phyloP scores from a whole-genome alignment of 768 basidiomycete genomes.

The Thelephora ganbajun region DNA sequence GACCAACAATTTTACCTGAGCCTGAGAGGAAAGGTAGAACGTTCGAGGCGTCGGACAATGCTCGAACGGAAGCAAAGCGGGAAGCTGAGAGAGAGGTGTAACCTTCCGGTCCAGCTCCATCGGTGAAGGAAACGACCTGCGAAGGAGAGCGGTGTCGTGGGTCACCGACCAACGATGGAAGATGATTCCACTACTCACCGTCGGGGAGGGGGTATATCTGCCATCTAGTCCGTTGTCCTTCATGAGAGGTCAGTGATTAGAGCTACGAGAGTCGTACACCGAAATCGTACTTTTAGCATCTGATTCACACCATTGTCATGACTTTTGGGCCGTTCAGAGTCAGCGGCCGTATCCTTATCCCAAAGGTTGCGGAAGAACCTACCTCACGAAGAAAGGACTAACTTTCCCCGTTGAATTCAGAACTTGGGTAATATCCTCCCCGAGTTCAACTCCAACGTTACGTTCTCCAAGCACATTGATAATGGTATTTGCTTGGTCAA shows the following conservation, averaged over 20 bases:
- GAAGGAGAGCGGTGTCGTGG: background rate
- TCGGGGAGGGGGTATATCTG: slow-evolving; percentile 27
- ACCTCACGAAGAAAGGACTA: too few relatives aligned
- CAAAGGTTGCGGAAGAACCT: too few relatives aligned
- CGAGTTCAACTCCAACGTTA: slow-evolving; percentile 11
- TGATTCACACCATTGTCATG: too few relatives aligned
- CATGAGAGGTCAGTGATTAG: background rate
- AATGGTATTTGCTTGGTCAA: slow-evolving; percentile 17
- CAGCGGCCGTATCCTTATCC: too few relatives aligned
- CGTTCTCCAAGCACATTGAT: slow-evolving; percentile 8
- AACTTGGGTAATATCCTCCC: slow-evolving; percentile 18
- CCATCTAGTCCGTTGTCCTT: slow-evolving; percentile 26
- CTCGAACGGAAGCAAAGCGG: slow-evolving; percentile 21
- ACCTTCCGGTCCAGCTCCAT: slow-evolving; percentile 21
- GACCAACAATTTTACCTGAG: slow-evolving; percentile 21
- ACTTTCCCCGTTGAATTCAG: too few relatives aligned
- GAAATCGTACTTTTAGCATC: too few relatives aligned
- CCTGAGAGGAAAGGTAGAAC: slow-evolving; percentile 29
- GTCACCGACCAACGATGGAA: background rate
- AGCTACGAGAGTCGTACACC: slow-evolving; percentile 21
- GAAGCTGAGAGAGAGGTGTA: slow-evolving; percentile 24
- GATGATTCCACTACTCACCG: slow-evolving; percentile 13
- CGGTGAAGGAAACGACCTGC: slow-evolving; percentile 25
- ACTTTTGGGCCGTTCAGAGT: too few relatives aligned
- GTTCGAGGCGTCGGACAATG: slow-evolving; percentile 24